Evolutionary conservation across 805 yeast genomes (phyloP), one percentile per base, ranked within the genome.

Genomic region (Limtongia smithiae): DNA sequence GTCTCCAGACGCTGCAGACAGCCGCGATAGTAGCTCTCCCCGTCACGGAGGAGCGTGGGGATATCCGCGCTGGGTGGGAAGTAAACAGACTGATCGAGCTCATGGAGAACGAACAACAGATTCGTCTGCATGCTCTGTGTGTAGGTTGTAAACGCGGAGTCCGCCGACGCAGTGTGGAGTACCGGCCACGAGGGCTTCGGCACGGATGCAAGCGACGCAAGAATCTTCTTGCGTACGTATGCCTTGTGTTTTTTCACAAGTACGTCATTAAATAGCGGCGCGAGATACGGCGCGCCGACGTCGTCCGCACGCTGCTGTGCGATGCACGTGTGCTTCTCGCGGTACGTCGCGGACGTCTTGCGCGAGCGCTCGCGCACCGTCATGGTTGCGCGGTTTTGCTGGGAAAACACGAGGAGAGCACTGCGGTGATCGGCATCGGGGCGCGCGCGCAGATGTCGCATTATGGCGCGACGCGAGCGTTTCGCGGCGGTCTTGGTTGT

Each of bases 291-390:
- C 17, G 46, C 50, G 6, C 58, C 58, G 6, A 33, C 45, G 15
- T 33, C 30, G 1, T 39, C 35, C 7, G 58, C 58, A 6, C 31
- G 37, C 25, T 41, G 40, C 31, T 50, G 36, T 8, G 58, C 51
- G 11, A 40, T 37, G 18, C 17, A 9, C 28, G 17, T 37, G 37
- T 54, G 48, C 17, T 54, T 54, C 34, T 51, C 56, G 20, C 58
- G 33, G 34, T 54, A 54, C 17, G 58, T 54, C 22, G 52, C 44
- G 2, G 58, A 54, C 20, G 58, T 54, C 39, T 51, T 51, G 31
- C 58, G 41, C 7, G 58, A 54, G n/a, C 58, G 46, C 33, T 54
- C 58, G 31, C 44, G 55, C 38, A 41, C 46, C 27, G 58, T 41
- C 58, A 54, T 54, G 12, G 52, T 22, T 20, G 48, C 34, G 14